Evolutionary conservation across 139 green algal species (phyloP), one percentile per base, ranked within the genome.

Genomic region (Picochlorum sp.): DNA sequence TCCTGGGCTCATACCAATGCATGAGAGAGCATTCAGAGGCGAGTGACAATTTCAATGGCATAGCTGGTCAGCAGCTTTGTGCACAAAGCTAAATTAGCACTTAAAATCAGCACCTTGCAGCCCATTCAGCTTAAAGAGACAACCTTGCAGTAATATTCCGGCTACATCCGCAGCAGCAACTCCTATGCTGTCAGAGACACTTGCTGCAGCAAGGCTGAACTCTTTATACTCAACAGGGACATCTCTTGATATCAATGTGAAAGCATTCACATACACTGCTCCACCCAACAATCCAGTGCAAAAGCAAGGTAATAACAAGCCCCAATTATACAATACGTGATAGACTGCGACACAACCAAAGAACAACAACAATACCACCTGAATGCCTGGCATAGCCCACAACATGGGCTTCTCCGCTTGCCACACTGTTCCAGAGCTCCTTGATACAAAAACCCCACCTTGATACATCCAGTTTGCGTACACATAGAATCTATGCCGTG

Each of bases 261-360:
- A 89, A 14, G 70, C 74, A 45, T 85, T 81, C 11, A 89, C 83
- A 68, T 89, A 89, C 44, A 85, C 76, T 10, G 70, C 76, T 6
- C 83, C 83, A 0, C 83, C 83, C 49, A 89, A 30, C 55, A 89
- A 57, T 2, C 83, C 83, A 56, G 75, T 52, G 20, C 50, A 57
- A 13, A 87, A 70, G 63, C 77, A 85, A 38, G 65, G 61, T 13
- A 69, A 3, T 26, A 86, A 67, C 14, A 89, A 68, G 10, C 57
- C 24, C 62, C 62, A 83, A 65, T 63, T 77, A 67, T 85, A 85
- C 68, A 57, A 72, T 14, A 62, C 67, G 37, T 83, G 68, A 11
- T 23, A 38, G 3, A 78, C 45, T 1, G 81, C 81, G 11, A 75
- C 64, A 0, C 50, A 7, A 6, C 57, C 52, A 61, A 89, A 88